These are phyloP conservation scores for Scutellaria barbata DNA, from an alignment of 257 asterid genomes.

Conservation along the genomic window DNA sequence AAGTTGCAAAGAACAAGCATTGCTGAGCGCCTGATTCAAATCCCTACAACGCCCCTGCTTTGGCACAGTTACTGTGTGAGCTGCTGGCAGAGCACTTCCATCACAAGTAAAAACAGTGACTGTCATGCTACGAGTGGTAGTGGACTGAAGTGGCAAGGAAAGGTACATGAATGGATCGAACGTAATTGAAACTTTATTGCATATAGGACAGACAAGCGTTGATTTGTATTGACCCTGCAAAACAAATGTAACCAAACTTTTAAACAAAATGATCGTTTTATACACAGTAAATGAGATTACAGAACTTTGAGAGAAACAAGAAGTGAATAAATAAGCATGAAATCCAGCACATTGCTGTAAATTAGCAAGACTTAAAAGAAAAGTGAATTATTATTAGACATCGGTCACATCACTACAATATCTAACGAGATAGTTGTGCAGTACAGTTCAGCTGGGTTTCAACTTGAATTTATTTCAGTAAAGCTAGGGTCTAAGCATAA, in stretches of 20 bases:
- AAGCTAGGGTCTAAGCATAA: slow-evolving; percentile 24
- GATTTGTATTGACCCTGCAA: slow-evolving; percentile 99
- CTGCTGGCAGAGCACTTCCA: slow-evolving; percentile 90
- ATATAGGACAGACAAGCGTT: slow-evolving; percentile 93
- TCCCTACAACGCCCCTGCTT: slow-evolving; percentile 99
- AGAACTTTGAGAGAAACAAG: not conserved
- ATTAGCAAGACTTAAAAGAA: slow-evolving; percentile 16
- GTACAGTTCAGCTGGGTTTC: not conserved
- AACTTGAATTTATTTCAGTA: slow-evolving; percentile 17
- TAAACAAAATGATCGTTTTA: slow-evolving; percentile 29
- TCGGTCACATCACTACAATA: not conserved
- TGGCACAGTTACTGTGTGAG: slow-evolving; percentile 83
- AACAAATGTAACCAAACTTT: slow-evolving; percentile 35
- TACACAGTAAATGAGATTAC: slow-evolving; percentile 11
- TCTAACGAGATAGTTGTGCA: slow-evolving; percentile 2
- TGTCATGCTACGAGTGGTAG: slow-evolving; percentile 86
- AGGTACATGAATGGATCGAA: slow-evolving; percentile 99
- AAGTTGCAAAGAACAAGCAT: slow-evolving; percentile 77
- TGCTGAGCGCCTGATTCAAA: slow-evolving; percentile 80
- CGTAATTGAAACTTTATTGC: slow-evolving; percentile 91
- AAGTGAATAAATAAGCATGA: slow-evolving; percentile 1
- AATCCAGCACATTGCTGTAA: slow-evolving; percentile 14
- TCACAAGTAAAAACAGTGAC: slow-evolving; percentile 94
- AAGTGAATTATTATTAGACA: not conserved
- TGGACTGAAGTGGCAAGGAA: slow-evolving; percentile 90